A percentile compares a stretch with the other conserved stretches of the same genome.
These are phyloP conservation scores for Rhamnella rubrinervis DNA, from an alignment of 331 rosid genomes.

Conservation along the genomic window DNA sequence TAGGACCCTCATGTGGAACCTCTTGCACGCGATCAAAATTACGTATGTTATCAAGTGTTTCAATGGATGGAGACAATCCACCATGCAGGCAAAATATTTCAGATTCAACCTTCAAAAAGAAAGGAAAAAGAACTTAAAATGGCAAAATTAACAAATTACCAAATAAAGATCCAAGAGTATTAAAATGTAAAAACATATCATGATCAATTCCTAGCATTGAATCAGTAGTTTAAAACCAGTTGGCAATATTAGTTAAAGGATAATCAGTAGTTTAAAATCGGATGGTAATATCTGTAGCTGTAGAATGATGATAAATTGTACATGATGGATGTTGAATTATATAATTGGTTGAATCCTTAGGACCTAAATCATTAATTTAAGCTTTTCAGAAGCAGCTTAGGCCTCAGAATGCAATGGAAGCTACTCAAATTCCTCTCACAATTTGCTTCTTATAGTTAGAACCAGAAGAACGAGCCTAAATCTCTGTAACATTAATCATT, in stretches of 20 bases:
- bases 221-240: background rate
- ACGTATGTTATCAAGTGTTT: slow-evolving; percentile 84
- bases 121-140: background rate
- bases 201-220: no score
- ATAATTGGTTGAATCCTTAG: no score
- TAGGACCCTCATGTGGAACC: slow-evolving; percentile 97
- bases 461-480: background rate
- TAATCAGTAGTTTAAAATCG: background rate
- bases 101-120: slow-evolving; percentile 72
- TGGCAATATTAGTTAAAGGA: background rate
- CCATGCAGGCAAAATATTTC: slow-evolving; percentile 95
- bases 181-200: background rate
- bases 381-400: no score
- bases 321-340: no score
- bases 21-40: slow-evolving; percentile 95
- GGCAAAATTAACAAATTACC: background rate
- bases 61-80: slow-evolving; percentile 90
- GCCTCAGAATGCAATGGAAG: no score
- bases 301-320: no score
- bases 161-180: background rate
- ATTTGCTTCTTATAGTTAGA: background rate
- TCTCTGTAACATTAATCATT: background rate
- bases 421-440: no score
- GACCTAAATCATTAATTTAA: no score
- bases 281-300: background rate